Evolutionary conservation across 2,329 filamentous ascomycete genomes (phyloP).

Genomic region (Pyrenochaeta sp.): DNA sequence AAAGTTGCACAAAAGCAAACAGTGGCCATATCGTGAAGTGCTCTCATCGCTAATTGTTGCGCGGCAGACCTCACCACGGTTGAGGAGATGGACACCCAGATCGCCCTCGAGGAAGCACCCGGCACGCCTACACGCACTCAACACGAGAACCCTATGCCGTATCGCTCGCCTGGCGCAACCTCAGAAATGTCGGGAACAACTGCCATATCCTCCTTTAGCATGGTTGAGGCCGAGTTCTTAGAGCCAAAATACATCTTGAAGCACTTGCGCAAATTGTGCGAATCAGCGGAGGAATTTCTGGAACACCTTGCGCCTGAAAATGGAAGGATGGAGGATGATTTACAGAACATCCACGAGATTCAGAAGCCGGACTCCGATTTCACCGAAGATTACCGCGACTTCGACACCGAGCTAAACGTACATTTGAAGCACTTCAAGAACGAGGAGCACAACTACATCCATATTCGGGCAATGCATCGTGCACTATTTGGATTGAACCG

Average conservation of each 20-base stretch:
- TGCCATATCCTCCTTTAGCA: constrained; percentile 56
- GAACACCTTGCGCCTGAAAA: constrained; percentile 40
- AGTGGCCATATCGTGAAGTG: neutral
- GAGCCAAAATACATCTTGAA: constrained; percentile 54
- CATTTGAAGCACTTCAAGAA: constrained; percentile 48
- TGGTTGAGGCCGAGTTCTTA: constrained; percentile 53
- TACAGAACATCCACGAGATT: constrained; percentile 36
- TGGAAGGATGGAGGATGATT: constrained; percentile 28
- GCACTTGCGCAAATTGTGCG: constrained; percentile 50
- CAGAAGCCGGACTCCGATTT: constrained; percentile 49
- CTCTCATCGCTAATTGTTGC: constrained; percentile 17
- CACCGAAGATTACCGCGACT: constrained; percentile 49
- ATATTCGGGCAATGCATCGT: constrained; percentile 48
- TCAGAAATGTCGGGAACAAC: constrained; percentile 59
- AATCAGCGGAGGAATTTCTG: constrained; percentile 38
- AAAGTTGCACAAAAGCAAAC: neutral
- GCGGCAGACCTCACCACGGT: constrained; percentile 44
- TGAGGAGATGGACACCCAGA: constrained; percentile 40
- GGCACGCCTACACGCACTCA: constrained; percentile 30
- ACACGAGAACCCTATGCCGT: constrained; percentile 14
- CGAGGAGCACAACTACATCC: constrained; percentile 54
- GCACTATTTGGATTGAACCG: constrained; percentile 47
- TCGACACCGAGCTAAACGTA: constrained; percentile 43
- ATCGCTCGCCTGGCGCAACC: constrained; percentile 46
- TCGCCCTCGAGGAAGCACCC: constrained; percentile 30